phyloP scores from a whole-genome alignment of 2,329 filamentous ascomycete species.

The Pseudocercospora fijiensis region DNA sequence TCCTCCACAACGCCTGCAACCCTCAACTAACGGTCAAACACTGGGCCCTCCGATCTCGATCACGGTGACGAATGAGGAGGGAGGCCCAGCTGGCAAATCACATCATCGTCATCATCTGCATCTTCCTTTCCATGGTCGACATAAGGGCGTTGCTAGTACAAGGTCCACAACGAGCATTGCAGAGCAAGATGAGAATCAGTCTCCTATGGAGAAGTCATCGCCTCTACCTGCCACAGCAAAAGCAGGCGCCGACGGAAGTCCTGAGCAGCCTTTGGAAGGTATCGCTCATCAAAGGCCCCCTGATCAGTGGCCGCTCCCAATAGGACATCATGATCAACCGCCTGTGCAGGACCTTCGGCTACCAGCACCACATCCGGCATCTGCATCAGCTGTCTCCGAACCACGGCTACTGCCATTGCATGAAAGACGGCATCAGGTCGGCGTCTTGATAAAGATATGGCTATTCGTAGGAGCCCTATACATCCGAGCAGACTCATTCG shows the following conservation, averaged over 20 bases:
- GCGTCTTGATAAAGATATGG: slow-evolving; percentile 76
- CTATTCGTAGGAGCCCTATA: slow-evolving; percentile 87
- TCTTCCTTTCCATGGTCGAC: slow-evolving; percentile 33
- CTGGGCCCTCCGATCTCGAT: slow-evolving; percentile 62
- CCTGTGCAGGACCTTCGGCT: slow-evolving; percentile 47
- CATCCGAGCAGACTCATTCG: slow-evolving; percentile 72
- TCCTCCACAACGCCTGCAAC: slow-evolving; percentile 19
- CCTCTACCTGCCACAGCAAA: slow-evolving; percentile 9
- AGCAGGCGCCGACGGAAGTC: slow-evolving; percentile 6
- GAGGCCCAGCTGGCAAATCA: slow-evolving; percentile 38
- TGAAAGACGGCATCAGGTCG: slow-evolving; percentile 56
- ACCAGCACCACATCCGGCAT: slow-evolving; percentile 42
- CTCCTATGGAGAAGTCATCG: slow-evolving; percentile 15
- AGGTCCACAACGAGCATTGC: slow-evolving; percentile 18
- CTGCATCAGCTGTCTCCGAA: slow-evolving; percentile 40
- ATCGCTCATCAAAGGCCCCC: slow-evolving; percentile 44
- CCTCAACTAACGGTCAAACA: slow-evolving; percentile 21
- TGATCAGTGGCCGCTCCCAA: slow-evolving; percentile 39
- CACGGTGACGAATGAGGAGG: slow-evolving; percentile 68
- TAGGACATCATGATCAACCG: slow-evolving; percentile 43
- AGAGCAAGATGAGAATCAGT: slow-evolving; percentile 18
- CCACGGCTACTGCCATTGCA: slow-evolving; percentile 53
- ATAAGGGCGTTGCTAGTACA: slow-evolving; percentile 14
- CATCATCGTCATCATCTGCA: slow-evolving; percentile 41
- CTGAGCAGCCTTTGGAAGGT: slow-evolving; percentile 40